These are phyloP conservation scores for Globisporangium perplexum DNA, from an alignment of 352 stramenopile genomes.

Conservation along the genomic window DNA sequence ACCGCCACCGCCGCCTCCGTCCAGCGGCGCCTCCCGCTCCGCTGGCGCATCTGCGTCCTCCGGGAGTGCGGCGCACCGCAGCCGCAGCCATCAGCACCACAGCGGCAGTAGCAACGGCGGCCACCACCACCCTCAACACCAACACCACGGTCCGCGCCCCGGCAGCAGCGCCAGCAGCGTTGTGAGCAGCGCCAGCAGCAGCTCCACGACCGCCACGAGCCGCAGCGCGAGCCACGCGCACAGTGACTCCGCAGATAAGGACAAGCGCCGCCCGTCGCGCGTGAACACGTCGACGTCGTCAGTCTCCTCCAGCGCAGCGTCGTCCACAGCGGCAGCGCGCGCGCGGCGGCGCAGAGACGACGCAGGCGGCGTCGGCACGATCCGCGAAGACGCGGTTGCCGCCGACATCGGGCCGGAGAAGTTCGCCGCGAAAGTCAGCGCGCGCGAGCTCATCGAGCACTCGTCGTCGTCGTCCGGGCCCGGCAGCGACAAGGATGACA, in stretches of 20 bases:
- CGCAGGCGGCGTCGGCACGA: constrained; percentile 1
- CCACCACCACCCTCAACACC: too few species aligned
- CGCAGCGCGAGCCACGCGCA: constrained; percentile 5
- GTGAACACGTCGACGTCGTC: constrained; percentile 11
- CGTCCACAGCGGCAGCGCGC: background rate
- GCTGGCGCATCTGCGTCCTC: too few species aligned
- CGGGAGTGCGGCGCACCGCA: constrained; percentile 6
- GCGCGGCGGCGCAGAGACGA: constrained; percentile 3
- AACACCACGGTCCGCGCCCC: background rate
- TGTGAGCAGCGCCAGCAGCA: constrained; percentile 12
- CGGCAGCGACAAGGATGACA: constrained; percentile 41
- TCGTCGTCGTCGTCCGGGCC: constrained; percentile 41
- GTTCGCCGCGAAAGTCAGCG: constrained; percentile 33
- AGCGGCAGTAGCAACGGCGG: background rate
- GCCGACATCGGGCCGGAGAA: constrained; percentile 37
- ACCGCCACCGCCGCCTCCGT: background rate
- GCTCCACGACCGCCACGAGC: constrained; percentile 8
- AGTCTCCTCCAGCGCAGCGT: constrained; percentile 4
- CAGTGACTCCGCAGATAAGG: constrained; percentile 2
- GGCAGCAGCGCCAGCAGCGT: constrained; percentile 13
- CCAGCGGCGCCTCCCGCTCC: background rate
- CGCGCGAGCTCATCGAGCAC: constrained; percentile 19
- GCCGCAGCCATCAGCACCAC: background rate
- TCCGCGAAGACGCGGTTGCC: constrained; percentile 6
- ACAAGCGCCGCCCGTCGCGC: constrained; percentile 9